Evolutionary conservation across 805 yeast genomes (phyloP).

Genomic region (Kodamaea restingae): DNA sequence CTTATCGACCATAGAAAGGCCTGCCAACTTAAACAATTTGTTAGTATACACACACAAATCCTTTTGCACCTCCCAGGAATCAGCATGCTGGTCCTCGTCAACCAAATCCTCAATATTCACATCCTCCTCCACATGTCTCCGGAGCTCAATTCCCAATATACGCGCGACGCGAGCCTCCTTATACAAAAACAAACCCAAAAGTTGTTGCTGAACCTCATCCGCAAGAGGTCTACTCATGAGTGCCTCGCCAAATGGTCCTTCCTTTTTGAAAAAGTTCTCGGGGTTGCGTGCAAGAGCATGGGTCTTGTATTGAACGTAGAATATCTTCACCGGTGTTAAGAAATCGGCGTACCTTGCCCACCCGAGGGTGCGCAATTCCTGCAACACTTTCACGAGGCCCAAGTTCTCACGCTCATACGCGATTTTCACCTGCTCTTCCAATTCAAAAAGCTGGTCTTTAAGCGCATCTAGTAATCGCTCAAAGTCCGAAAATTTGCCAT

Average conservation of each 20-base stretch:
- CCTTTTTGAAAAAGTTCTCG: slow-evolving; percentile 27
- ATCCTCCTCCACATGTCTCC: slow-evolving; percentile 51
- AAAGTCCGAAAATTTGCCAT: slow-evolving; percentile 19
- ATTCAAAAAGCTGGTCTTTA: slow-evolving; percentile 1
- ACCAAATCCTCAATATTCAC: slow-evolving; percentile 33
- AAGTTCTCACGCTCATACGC: slow-evolving; percentile 5
- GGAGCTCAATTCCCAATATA: slow-evolving; percentile 35
- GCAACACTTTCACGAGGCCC: slow-evolving; percentile 18
- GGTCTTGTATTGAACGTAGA: slow-evolving; percentile 26
- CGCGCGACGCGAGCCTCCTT: slow-evolving; percentile 47
- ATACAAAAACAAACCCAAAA: slow-evolving; percentile 43
- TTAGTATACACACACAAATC: slow-evolving; percentile 39
- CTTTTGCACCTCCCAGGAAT: slow-evolving; percentile 36
- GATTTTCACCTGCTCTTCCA: slow-evolving; percentile 5
- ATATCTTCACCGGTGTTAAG: slow-evolving; percentile 29
- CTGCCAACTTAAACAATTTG: slow-evolving; percentile 34
- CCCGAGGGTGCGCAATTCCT: slow-evolving; percentile 21
- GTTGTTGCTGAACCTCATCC: slow-evolving; percentile 21
- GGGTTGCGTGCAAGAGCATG: slow-evolving; percentile 24
- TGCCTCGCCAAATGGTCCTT: slow-evolving; percentile 14
- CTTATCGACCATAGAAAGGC: slow-evolving; percentile 28
- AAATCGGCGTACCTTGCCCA: slow-evolving; percentile 30
- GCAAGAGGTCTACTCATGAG: slow-evolving; percentile 24
- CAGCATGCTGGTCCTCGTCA: slow-evolving; percentile 6
- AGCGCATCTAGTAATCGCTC: slow-evolving; percentile 14